Base-by-base conservation (phyloP, 768 basidiomycete species). In the Boletus subparvulus region DNA sequence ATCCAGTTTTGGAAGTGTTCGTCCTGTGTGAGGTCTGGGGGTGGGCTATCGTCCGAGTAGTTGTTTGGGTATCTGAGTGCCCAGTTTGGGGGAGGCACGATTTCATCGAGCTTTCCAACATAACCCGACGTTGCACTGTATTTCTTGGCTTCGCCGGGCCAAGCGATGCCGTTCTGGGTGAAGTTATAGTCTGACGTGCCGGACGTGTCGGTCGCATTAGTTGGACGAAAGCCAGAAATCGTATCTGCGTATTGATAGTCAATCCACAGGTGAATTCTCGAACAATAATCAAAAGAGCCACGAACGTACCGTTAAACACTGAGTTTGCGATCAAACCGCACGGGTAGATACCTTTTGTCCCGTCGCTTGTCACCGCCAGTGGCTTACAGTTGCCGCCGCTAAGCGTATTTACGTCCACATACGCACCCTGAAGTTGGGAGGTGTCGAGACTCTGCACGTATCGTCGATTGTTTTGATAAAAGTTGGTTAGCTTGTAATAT, bases 1-100 rank as follows among this genome's bases (percentile, higher is more conserved):
- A 99, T 99, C 97, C 97, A 99, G 69, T 96, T 95, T 74, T 98
- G 96, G 78, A 99, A 98, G 65, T 91, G 94, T 72, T 98, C 91
- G 66, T 98, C 87, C 3, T 63, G 61, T 50, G 78, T 75, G 36
- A 98, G 77, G 67, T 97, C 76, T 2, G 94, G 95, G 19, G 87
- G 85, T 16, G 82, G 82, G 59, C 78, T 83, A 6, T 73, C 72
- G 2, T 74, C 68, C 4, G 84, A 85, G 74, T 97, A 98, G 54
- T 81, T 81, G 58, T 88, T 70, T 1, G 93, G 92, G 75, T 79
- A 98, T 52, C 80, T 80, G 33, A 71, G 66, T 1, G 63, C 71
- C 97, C 97, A 99, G 73, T 97, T 98, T 6, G 97, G 97, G 30
- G 97, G 97, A 6, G 96, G 96, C 0, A 90, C 81, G 42, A 96